A percentile compares a stretch with the other conserved stretches of the same genome.
Evolutionary conservation across 345 rosid genomes (phyloP).

Genomic region (Eucalyptus melliodora): DNA sequence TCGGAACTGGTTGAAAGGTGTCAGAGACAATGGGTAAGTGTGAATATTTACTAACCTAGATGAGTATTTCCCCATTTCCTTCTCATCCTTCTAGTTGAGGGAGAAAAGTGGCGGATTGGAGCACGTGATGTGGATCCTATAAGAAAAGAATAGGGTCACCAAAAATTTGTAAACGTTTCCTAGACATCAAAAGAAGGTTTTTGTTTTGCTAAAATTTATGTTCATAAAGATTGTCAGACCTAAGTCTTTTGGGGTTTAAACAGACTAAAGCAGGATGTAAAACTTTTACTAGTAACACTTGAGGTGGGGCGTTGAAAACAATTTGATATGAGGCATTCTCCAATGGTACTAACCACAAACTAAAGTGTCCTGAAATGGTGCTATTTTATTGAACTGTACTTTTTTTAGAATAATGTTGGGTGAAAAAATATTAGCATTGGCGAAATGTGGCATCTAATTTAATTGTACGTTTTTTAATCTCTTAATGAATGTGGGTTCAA

Average conservation of each 20-base stretch:
- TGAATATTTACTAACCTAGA: not conserved
- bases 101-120: not conserved
- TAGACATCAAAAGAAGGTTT: not conserved
- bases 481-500: not conserved
- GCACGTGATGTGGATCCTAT: not conserved
- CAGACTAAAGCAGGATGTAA: not conserved
- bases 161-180: not conserved
- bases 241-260: not conserved
- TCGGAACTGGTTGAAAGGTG: too few species aligned
- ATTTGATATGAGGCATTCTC: not conserved
- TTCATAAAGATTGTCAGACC: not conserved
- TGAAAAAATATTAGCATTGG: not conserved
- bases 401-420: not conserved
- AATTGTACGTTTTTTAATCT: not conserved
- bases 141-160: not conserved
- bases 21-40: slow-evolving; percentile 32
- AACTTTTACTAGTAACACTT: not conserved
- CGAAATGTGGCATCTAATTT: not conserved
- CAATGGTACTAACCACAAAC: not conserved
- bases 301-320: not conserved
- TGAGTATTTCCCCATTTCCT: not conserved
- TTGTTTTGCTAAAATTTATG: not conserved
- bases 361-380: not conserved
- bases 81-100: not conserved
- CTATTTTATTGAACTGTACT: not conserved